Evolutionary conservation across 139 green algal species (phyloP).

Genomic region (Volvox reticuliferus): DNA sequence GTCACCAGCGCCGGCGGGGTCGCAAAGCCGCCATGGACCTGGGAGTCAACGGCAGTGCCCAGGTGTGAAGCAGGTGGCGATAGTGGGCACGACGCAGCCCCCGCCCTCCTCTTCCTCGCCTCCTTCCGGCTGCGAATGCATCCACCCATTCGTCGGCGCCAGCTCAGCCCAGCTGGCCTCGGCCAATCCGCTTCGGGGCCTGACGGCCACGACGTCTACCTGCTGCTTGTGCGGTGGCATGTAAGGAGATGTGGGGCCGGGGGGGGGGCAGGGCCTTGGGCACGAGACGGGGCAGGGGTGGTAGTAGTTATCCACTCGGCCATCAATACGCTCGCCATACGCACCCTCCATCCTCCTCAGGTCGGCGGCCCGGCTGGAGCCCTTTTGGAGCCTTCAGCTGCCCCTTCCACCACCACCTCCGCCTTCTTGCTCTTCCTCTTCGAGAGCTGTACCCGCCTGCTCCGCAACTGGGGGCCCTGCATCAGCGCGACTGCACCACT

Average conservation of each 20-base stretch:
- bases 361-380: background rate
- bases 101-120: no score
- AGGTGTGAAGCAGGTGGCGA: background rate
- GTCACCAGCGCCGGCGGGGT: background rate
- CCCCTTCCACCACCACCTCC: background rate
- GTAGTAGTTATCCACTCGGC: background rate
- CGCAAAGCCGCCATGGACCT: background rate
- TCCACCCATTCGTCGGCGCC: background rate
- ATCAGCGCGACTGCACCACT: background rate
- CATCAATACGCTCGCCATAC: background rate
- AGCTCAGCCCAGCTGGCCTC: background rate
- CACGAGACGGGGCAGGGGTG: background rate
- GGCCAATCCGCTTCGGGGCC: background rate
- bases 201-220: background rate
- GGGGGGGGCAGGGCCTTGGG: background rate
- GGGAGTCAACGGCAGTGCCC: background rate
- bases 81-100: background rate
- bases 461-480: background rate
- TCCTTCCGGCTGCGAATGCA: no score
- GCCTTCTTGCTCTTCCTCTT: no score
- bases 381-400: slow-evolving; percentile 33
- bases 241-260: background rate
- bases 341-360: background rate
- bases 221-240: slow-evolving; percentile 7
- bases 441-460: no score